Base-by-base conservation (phyloP, 2,329 filamentous ascomycete species). In the Fusarium euwallaceae region DNA sequence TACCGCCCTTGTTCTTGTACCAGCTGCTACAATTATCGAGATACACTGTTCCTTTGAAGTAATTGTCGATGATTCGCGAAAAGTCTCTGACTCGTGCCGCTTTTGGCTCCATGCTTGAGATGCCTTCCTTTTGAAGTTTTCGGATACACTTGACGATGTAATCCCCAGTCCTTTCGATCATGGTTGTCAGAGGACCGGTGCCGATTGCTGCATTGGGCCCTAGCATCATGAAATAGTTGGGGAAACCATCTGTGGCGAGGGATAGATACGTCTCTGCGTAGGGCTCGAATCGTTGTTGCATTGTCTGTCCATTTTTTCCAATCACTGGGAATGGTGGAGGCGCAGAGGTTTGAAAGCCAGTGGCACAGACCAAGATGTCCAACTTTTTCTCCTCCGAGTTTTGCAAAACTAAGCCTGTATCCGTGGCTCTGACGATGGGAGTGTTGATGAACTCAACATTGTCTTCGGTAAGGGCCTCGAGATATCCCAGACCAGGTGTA, bases 111-210 rank as follows among this genome's bases (percentile, higher is more conserved):
- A 63, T 63, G 32, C 61, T 63, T 2, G 61, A 48, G 32, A 63
- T 63, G 7, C 41, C 41, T 27, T 63, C 61, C 14, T 63, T 63
- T 55, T 63, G 61, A 11, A 63, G 61, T 34, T 63, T 63, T 2
- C 61, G 61, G 4, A 63, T 63, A 14, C 61, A 63, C 43, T 63
- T 63, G 43, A 63, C 43, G 29, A 63, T 63, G 29, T 63, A 63
- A 16, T 63, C 61, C 8, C 61, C 61, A n/a, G 61, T 63, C n/a
- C 61, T 48, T 32, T 63, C 61, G 17, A 63, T 63, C 61, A 63
- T 63, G 10, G 61, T 63, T 12, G 61, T 63, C 14, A 63, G 61
- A 7, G 61, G 61, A 2, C 61, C 61, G 0, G 61, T 63, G 16
- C 43, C 61, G 14, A 63, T 63, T 4, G 55, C 55, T 1, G 55